Evolutionary conservation across 1,284 basidiomycete genomes (phyloP).

Genomic region (Marasmius sp.): DNA sequence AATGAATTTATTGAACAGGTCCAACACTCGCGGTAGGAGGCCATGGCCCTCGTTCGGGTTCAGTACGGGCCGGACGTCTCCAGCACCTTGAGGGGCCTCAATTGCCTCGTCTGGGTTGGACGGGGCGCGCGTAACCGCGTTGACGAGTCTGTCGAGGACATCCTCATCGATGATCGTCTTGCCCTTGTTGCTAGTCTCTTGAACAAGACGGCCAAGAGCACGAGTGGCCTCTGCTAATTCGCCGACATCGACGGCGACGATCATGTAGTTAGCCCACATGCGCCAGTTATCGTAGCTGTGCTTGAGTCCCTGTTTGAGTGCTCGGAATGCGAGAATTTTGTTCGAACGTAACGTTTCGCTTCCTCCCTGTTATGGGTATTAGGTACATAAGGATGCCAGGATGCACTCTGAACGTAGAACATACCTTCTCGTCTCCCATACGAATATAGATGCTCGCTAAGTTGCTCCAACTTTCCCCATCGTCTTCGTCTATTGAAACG

Average conservation of each 20-base stretch:
- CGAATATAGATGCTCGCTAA: constrained; percentile 93
- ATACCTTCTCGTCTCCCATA: constrained; percentile 48
- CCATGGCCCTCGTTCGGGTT: constrained; percentile 71
- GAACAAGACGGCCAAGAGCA: constrained; percentile 81
- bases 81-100: constrained; percentile 11
- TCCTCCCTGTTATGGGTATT: constrained; percentile 12
- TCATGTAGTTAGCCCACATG: constrained; percentile 98
- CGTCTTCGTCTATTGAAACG: constrained; percentile 91
- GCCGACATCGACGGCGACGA: constrained; percentile 91
- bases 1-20: constrained; percentile 76
- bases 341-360: constrained; percentile 47
- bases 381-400: constrained; percentile 5
- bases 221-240: constrained; percentile 87
- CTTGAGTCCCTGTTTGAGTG: constrained; percentile 87
- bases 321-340: constrained; percentile 91
- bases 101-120: constrained; percentile 36
- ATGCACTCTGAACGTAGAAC: constrained; percentile 17
- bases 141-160: constrained; percentile 84
- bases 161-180: constrained; percentile 77
- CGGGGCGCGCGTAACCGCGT: constrained; percentile 72
- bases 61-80: constrained; percentile 22
- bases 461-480: constrained; percentile 98
- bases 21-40: constrained; percentile 57
- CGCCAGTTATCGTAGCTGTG: constrained; percentile 91
- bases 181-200: constrained; percentile 70